phyloP scores from a whole-genome alignment of 139 green algal species.

The Chlorella sp. region DNA sequence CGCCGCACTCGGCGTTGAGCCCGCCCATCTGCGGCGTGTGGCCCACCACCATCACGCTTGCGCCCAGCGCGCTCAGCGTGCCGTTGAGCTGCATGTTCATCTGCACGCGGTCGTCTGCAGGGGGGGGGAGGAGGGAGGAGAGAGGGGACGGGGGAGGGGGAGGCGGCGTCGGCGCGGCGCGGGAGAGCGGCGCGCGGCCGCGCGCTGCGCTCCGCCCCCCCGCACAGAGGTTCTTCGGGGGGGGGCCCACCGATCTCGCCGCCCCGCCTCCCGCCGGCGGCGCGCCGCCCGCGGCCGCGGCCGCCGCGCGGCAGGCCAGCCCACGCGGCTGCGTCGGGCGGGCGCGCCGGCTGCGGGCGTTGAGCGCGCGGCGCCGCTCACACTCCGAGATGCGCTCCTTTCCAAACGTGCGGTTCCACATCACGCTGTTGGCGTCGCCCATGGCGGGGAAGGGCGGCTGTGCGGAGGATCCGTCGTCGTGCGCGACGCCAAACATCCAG shows the following conservation, averaged over 20 bases:
- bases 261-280: no score
- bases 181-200: background rate
- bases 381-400: constrained; percentile 38
- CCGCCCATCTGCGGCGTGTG: constrained; percentile 86
- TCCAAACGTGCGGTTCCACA: constrained; percentile 87
- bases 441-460: constrained; percentile 87
- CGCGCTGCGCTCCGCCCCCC: no score
- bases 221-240: no score
- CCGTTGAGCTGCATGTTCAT: constrained; percentile 58
- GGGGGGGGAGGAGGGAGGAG: background rate
- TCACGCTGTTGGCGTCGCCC: constrained; percentile 78
- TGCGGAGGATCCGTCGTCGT: constrained; percentile 48
- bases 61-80: constrained; percentile 64
- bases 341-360: no score
- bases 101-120: constrained; percentile 44
- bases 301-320: no score
- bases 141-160: background rate
- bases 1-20: constrained; percentile 85
- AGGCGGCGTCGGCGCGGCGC: background rate
- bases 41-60: constrained; percentile 83
- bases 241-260: no score
- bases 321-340: no score
- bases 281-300: no score
- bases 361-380: background rate
- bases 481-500: constrained; percentile 82